Conservation (phyloP, 441 rosid genomes). For the Populus hybrid region DNA sequence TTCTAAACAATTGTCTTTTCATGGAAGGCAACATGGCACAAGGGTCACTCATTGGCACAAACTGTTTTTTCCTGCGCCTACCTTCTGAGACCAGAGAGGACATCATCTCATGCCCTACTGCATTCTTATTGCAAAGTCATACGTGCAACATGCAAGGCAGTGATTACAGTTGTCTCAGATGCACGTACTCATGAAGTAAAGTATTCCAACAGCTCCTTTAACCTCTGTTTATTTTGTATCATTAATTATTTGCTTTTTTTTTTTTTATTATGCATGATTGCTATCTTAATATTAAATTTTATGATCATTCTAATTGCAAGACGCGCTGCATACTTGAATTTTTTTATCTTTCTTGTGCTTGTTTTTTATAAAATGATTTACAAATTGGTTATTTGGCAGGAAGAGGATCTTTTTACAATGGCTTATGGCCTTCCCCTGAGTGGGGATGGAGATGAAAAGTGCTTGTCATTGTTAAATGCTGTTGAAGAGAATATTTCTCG, state of each 20-base stretch:
- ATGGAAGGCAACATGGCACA: conserved; percentile 99
- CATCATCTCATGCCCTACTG: conserved; percentile 77
- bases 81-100: conserved; percentile 89
- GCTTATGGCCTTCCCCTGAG: conserved; percentile 83
- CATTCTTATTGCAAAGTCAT: conserved; percentile 86
- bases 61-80: conserved; percentile 96
- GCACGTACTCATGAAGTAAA: conserved; percentile 99
- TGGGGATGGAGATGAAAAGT: conserved; percentile 79
- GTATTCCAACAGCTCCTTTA: conserved; percentile 50
- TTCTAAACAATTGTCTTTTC: conserved; percentile 24
- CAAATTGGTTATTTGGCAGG: conserved; percentile 44
- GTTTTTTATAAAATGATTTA: not conserved
- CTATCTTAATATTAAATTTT: not conserved
- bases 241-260: not conserved
- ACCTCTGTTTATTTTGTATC: conserved; percentile 21
- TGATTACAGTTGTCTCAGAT: conserved; percentile 89
- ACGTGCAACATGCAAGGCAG: conserved; percentile 92
- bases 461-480: conserved; percentile 78
- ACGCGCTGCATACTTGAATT: not conserved
- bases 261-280: not conserved
- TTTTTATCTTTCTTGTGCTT: not conserved
- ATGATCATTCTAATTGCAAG: not conserved
- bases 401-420: conserved; percentile 94
- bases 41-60: conserved; percentile 97
- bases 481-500: conserved; percentile 89